Percentiles rank a stretch among this genome's conserved stretches.
Conservation (phyloP, 1,139 yeast species). For the Pichia kudriavzevii region DNA sequence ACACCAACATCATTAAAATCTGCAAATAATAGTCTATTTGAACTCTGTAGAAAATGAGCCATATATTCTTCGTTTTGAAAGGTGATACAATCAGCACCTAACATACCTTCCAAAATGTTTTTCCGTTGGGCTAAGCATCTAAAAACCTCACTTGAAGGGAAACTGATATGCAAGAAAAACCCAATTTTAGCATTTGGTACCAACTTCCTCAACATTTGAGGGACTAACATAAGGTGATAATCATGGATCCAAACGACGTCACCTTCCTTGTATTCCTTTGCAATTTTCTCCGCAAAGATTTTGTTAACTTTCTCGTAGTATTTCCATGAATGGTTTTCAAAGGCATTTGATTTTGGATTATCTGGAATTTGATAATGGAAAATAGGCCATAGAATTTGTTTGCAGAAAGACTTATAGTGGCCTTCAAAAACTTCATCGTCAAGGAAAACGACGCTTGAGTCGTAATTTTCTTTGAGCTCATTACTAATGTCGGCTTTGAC, state of each 20-base stretch:
- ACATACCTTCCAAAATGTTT: conserved; percentile 67
- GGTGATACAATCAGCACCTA: conserved; percentile 82
- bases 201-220: conserved; percentile 68
- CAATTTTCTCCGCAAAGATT: conserved; percentile 68
- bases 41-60: conserved; percentile 87
- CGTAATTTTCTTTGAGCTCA: conserved; percentile 38
- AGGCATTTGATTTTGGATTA: conserved; percentile 87
- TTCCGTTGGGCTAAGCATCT: conserved; percentile 87
- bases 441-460: conserved; percentile 62
- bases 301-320: conserved; percentile 73
- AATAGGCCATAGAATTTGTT: conserved; percentile 94
- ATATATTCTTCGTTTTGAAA: conserved; percentile 93
- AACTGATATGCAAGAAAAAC: conserved; percentile 85
- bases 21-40: conserved; percentile 74
- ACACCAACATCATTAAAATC: conserved; percentile 77
- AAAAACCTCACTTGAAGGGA: conserved; percentile 94
- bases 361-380: conserved; percentile 95
- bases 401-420: conserved; percentile 83
- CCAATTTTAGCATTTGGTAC: conserved; percentile 86
- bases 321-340: conserved; percentile 92
- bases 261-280: conserved; percentile 56
- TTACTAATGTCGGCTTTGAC: conserved; percentile 45
- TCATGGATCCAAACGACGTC: conserved; percentile 89
- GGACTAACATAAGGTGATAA: conserved; percentile 82
- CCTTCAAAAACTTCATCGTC: conserved; percentile 79